Percentiles rank a stretch among this genome's conserved stretches.
These are phyloP conservation scores for Tylopilus sp. DNA, from an alignment of 768 basidiomycete species.

Conservation along the genomic window DNA sequence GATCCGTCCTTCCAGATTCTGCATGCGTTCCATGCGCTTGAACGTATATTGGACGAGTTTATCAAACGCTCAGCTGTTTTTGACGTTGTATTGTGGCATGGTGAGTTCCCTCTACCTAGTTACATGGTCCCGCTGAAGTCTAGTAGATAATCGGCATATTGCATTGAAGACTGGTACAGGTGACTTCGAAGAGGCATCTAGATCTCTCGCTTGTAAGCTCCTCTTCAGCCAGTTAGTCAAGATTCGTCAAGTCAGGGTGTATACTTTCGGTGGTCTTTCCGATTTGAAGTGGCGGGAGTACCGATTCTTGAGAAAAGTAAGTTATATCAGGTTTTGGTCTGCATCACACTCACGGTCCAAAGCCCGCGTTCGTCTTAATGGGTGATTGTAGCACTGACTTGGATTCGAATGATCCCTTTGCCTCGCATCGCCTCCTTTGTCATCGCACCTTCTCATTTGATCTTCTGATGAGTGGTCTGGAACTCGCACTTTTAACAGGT, in stretches of 20 bases:
- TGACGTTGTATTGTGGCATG: slow-evolving; percentile 62
- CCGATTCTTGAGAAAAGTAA: slow-evolving; percentile 39
- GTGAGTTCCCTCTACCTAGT: slow-evolving; percentile 27
- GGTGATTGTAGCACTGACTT: slow-evolving; percentile 46
- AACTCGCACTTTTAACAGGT: slow-evolving; percentile 50
- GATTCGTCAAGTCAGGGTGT: slow-evolving; percentile 39
- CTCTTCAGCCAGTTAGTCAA: slow-evolving; percentile 47
- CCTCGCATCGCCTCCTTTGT: slow-evolving; percentile 34
- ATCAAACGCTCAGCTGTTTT: slow-evolving; percentile 49
- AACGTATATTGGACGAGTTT: slow-evolving; percentile 49
- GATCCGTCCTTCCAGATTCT: slow-evolving; percentile 59
- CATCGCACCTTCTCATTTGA: slow-evolving; percentile 50
- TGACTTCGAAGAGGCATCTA: slow-evolving; percentile 39
- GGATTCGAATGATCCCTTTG: slow-evolving; percentile 6
- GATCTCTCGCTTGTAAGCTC: slow-evolving; percentile 49
- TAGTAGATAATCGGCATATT: slow-evolving; percentile 42
- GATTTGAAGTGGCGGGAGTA: slow-evolving; percentile 52
- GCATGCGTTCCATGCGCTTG: slow-evolving; percentile 56
- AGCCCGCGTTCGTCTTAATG: slow-evolving; percentile 69
- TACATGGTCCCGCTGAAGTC: background rate
- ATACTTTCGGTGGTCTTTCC: slow-evolving; percentile 41
- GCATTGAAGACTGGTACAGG: slow-evolving; percentile 38
- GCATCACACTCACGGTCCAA: slow-evolving; percentile 8
- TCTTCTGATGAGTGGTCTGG: slow-evolving; percentile 46
- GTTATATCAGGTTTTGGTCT: background rate